Evolutionary conservation across 176 grass and related monocot species (phyloP).

Genomic region (Phragmites australis): DNA sequence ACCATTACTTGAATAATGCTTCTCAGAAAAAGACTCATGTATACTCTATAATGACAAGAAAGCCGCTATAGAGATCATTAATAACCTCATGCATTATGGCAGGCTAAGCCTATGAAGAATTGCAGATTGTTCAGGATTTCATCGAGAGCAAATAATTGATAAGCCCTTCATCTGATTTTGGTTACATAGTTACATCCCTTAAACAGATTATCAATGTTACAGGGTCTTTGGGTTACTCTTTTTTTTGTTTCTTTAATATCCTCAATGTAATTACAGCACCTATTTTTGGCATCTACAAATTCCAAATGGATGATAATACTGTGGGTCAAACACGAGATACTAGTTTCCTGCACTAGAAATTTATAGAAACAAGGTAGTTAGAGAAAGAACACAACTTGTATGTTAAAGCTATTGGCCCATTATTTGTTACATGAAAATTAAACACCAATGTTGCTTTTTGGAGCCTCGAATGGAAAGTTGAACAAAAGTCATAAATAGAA

Average conservation of each 20-base stretch:
- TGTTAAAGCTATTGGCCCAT: background rate
- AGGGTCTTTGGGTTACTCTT: background rate
- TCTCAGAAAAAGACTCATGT: background rate
- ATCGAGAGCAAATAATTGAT: constrained; percentile 3
- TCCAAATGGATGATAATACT: constrained; percentile 1
- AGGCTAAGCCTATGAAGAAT: no score
- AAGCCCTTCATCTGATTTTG: background rate
- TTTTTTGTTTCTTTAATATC: constrained; percentile 8
- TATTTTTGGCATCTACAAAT: background rate
- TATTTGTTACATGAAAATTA: constrained; percentile 7
- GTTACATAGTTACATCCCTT: background rate
- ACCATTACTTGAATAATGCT: background rate
- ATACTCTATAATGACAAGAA: constrained; percentile 21
- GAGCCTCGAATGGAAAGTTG: background rate
- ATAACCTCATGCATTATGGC: background rate
- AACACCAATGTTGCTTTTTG: background rate
- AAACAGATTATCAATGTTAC: constrained; percentile 7
- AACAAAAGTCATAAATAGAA: constrained; percentile 41
- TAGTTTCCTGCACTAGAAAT: constrained; percentile 21
- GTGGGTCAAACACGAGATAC: background rate
- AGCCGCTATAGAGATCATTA: background rate
- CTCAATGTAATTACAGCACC: background rate
- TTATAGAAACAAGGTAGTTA: background rate
- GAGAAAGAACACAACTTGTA: background rate
- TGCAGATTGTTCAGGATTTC: constrained; percentile 18